Percentiles rank a stretch among this genome's conserved stretches.
These are phyloP conservation scores for Didymella sp. DNA, from an alignment of 2,329 filamentous ascomycete species.

Conservation along the genomic window DNA sequence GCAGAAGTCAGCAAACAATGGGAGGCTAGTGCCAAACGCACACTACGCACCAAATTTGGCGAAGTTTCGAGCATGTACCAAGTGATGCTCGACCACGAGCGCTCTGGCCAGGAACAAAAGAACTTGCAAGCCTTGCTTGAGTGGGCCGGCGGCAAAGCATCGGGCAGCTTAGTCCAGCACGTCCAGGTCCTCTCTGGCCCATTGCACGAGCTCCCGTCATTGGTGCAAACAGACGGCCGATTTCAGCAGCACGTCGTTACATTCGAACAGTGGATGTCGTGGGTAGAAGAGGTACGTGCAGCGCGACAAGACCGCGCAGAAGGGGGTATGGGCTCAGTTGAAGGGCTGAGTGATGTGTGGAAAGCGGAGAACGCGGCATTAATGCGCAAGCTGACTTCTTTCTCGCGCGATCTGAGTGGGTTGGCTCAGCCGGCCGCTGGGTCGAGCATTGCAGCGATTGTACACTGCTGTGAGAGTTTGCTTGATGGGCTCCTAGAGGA, in stretches of 20 bases:
- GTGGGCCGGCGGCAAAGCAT: conserved; percentile 40
- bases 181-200: conserved; percentile 47
- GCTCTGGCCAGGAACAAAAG: conserved; percentile 45
- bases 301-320: conserved; percentile 22
- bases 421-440: conserved; percentile 36
- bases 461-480: conserved; percentile 39
- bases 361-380: conserved; percentile 44
- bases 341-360: conserved; percentile 46
- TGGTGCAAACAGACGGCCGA: conserved; percentile 45
- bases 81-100: conserved; percentile 47
- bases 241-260: conserved; percentile 37
- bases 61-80: conserved; percentile 48
- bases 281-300: conserved; percentile 40
- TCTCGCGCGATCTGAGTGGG: conserved; percentile 43
- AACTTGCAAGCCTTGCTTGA: conserved; percentile 47
- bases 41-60: conserved; percentile 44
- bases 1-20: conserved; percentile 35
- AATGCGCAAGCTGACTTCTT: conserved; percentile 43
- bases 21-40: conserved; percentile 43
- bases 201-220: conserved; percentile 46
- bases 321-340: conserved; percentile 30
- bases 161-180: conserved; percentile 42
- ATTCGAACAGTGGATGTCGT: conserved; percentile 44
- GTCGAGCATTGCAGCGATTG: conserved; percentile 45
- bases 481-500: conserved; percentile 44